Evolutionary conservation across 1,284 basidiomycete species (phyloP).

Genomic region (Malassezia brasiliensis): DNA sequence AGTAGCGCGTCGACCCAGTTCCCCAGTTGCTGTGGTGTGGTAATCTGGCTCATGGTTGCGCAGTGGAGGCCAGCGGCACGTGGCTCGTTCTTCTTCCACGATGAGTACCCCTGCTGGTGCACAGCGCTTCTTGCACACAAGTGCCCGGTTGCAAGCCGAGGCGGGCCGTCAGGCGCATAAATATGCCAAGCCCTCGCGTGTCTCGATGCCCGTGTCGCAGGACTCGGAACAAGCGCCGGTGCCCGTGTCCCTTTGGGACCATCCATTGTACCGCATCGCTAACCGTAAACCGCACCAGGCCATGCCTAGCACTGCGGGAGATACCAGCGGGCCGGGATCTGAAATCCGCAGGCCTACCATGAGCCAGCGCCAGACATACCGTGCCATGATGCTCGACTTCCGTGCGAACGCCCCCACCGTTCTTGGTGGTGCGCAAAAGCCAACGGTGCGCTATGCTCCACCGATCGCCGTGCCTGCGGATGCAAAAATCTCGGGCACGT

Average conservation of each 20-base stretch:
- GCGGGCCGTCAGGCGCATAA: background rate
- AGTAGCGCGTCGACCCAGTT: slow-evolving; percentile 45
- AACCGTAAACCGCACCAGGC: slow-evolving; percentile 2
- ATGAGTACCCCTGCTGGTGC: background rate
- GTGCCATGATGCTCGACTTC: slow-evolving; percentile 12
- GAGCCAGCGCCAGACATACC: background rate
- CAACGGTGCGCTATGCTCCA: slow-evolving; percentile 7
- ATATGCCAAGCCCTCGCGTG: background rate
- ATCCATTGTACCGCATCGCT: slow-evolving; percentile 9
- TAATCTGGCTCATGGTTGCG: slow-evolving; percentile 21
- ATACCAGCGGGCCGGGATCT: background rate
- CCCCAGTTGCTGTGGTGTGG: slow-evolving; percentile 39
- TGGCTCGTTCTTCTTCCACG: background rate
- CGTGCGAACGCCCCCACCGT: background rate
- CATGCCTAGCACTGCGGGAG: background rate
- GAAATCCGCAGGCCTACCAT: slow-evolving; percentile 3
- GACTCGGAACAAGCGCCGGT: background rate
- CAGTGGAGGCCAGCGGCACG: background rate
- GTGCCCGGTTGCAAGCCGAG: background rate
- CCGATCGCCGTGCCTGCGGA: slow-evolving; percentile 9
- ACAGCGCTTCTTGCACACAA: background rate
- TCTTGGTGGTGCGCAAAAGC: background rate
- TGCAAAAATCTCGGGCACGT: background rate
- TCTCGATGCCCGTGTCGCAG: no score
- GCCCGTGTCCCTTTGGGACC: slow-evolving; percentile 4